phyloP scores from a whole-genome alignment of 805 yeast genomes.

The Priceomyces carsonii region DNA sequence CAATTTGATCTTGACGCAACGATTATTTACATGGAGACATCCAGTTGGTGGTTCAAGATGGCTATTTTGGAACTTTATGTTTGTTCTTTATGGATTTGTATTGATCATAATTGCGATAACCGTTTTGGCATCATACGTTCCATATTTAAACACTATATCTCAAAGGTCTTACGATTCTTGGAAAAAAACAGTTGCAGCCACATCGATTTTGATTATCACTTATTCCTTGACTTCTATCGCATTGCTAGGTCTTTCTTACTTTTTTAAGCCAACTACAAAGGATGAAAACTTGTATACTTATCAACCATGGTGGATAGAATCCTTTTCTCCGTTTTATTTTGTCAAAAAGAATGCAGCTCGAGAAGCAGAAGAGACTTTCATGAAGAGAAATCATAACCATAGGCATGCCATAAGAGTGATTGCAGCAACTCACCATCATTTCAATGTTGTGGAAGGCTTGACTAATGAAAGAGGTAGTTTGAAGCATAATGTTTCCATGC shows the following conservation, averaged over 20 bases:
- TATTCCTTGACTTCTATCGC: slow-evolving; percentile 56
- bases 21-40: slow-evolving; percentile 75
- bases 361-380: slow-evolving; percentile 48
- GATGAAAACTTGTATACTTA: slow-evolving; percentile 56
- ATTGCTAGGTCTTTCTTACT: slow-evolving; percentile 51
- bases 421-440: slow-evolving; percentile 53
- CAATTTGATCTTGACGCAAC: slow-evolving; percentile 65
- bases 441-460: slow-evolving; percentile 39
- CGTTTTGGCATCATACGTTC: slow-evolving; percentile 60
- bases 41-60: slow-evolving; percentile 63
- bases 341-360: slow-evolving; percentile 55
- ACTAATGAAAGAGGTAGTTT: slow-evolving; percentile 43
- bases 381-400: slow-evolving; percentile 49
- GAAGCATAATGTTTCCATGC: slow-evolving; percentile 54
- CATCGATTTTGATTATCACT: slow-evolving; percentile 29
- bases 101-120: slow-evolving; percentile 60
- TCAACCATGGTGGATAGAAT: slow-evolving; percentile 80
- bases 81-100: slow-evolving; percentile 52
- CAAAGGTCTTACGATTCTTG: slow-evolving; percentile 21
- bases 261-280: slow-evolving; percentile 54
- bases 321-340: slow-evolving; percentile 59
- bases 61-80: slow-evolving; percentile 52
- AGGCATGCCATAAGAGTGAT: slow-evolving; percentile 59
- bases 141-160: slow-evolving; percentile 57
- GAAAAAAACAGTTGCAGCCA: slow-evolving; percentile 27